Percentiles rank a stretch among this genome's conserved stretches.
phyloP scores from a whole-genome alignment of 768 basidiomycete genomes.

The Phylloporus arenicola region DNA sequence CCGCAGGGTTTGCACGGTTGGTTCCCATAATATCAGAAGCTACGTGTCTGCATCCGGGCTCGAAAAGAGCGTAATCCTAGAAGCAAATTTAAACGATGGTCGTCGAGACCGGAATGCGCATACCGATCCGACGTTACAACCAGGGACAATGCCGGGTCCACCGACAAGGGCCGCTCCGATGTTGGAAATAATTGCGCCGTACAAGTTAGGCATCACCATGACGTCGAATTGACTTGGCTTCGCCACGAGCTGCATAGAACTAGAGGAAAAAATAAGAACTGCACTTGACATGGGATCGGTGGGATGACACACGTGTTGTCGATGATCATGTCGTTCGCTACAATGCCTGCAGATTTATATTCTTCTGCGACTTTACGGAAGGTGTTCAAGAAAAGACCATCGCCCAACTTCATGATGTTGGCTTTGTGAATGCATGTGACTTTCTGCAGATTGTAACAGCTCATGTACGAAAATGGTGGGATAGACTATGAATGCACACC shows the following conservation, averaged over 20 bases:
- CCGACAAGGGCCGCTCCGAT: constrained; percentile 98
- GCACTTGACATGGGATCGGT: not conserved
- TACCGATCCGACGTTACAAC: constrained; percentile 94
- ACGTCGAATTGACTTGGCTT: constrained; percentile 96
- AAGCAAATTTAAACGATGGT: not conserved
- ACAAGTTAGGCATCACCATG: constrained; percentile 98
- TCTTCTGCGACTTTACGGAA: constrained; percentile 96
- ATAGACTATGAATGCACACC: constrained; percentile 38
- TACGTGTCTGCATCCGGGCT: constrained; percentile 96
- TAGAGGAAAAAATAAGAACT: constrained; percentile 26
- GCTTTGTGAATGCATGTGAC: constrained; percentile 99
- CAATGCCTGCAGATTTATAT: constrained; percentile 88
- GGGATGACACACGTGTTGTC: constrained; percentile 78
- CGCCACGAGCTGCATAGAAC: constrained; percentile 98
- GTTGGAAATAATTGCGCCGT: constrained; percentile 97
- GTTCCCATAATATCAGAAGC: constrained; percentile 96
- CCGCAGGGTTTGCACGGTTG: constrained; percentile 93
- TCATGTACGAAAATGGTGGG: not conserved
- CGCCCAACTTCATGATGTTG: constrained; percentile 99
- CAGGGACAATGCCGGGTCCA: constrained; percentile 96
- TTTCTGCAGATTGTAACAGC: constrained; percentile 53
- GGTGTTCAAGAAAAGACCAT: constrained; percentile 97
- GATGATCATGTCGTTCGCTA: constrained; percentile 97
- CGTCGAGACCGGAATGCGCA: constrained; percentile 18
- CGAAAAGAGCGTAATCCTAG: constrained; percentile 95